These are phyloP conservation scores for Daldinia vernicosa DNA, from an alignment of 495 filamentous ascomycete species.

Conservation along the genomic window DNA sequence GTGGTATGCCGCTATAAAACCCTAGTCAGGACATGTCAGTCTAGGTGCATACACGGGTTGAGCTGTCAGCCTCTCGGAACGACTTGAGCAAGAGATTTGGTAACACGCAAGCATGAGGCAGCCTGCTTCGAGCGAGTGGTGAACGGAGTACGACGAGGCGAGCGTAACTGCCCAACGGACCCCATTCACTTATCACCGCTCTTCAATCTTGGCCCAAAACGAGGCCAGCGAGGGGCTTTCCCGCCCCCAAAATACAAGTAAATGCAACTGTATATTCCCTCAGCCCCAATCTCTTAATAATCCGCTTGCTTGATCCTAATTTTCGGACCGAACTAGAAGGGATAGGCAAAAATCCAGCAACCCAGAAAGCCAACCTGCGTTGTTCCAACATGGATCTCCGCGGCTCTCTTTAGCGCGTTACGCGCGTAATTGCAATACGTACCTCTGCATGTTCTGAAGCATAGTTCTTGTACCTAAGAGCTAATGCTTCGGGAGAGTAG, in stretches of 20 bases:
- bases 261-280: background rate
- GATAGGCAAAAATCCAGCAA: background rate
- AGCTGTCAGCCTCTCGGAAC: slow-evolving; percentile 16
- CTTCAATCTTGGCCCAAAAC: slow-evolving; percentile 8
- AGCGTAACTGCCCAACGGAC: slow-evolving; percentile 29
- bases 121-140: slow-evolving; percentile 8
- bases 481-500: slow-evolving; percentile 62
- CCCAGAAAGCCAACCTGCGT: background rate
- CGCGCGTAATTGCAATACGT: slow-evolving; percentile 34
- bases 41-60: slow-evolving; percentile 16
- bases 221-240: background rate
- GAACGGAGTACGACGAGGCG: slow-evolving; percentile 19
- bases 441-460: slow-evolving; percentile 54
- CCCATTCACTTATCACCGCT: slow-evolving; percentile 15
- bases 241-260: slow-evolving; percentile 29
- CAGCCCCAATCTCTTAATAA: slow-evolving; percentile 11
- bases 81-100: background rate
- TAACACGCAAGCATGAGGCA: slow-evolving; percentile 10
- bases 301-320: slow-evolving; percentile 6
- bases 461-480: slow-evolving; percentile 59
- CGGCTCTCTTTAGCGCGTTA: background rate
- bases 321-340: slow-evolving; percentile 15
- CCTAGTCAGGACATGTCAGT: slow-evolving; percentile 42
- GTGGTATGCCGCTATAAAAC: slow-evolving; percentile 64
- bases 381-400: background rate